phyloP scores from a whole-genome alignment of 2,329 filamentous ascomycete genomes.

The Colletotrichum incanum region DNA sequence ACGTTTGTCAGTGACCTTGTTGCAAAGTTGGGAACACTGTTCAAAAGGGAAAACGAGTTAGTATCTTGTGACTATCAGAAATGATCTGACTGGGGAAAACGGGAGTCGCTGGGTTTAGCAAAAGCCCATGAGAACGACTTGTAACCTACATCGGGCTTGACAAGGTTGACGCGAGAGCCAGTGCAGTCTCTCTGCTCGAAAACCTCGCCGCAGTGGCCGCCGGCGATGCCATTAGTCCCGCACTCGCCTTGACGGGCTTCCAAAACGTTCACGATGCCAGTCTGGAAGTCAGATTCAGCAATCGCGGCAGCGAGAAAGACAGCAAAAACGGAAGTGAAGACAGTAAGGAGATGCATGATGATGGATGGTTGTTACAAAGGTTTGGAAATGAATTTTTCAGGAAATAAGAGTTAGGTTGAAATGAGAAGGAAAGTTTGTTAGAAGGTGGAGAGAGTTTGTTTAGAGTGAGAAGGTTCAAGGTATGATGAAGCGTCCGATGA shows the following conservation, averaged over 20 bases:
- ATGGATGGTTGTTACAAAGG: too few species aligned
- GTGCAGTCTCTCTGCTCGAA: not conserved
- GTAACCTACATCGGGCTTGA: not conserved
- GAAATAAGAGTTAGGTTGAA: not conserved
- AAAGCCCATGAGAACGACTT: too few species aligned
- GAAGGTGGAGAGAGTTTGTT: constrained; percentile 5
- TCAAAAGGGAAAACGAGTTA: not conserved
- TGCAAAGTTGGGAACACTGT: not conserved
- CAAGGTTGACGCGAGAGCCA: not conserved
- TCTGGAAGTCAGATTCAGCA: not conserved
- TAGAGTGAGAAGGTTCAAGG: not conserved
- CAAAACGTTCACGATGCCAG: not conserved
- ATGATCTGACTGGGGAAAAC: not conserved
- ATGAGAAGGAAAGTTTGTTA: not conserved
- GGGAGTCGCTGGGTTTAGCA: too few species aligned
- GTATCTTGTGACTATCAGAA: not conserved
- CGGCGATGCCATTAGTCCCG: not conserved
- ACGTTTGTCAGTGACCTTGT: not conserved
- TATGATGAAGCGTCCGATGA: not conserved
- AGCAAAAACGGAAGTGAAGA: not conserved
- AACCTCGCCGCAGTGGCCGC: not conserved
- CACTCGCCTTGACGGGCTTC: not conserved
- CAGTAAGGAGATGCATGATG: not conserved
- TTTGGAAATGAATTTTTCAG: not conserved
- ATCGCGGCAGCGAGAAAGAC: not conserved